Percentiles rank a stretch among this genome's conserved stretches.
phyloP scores from a whole-genome alignment of 257 asterid species.

The Solanum corneliomulleri region DNA sequence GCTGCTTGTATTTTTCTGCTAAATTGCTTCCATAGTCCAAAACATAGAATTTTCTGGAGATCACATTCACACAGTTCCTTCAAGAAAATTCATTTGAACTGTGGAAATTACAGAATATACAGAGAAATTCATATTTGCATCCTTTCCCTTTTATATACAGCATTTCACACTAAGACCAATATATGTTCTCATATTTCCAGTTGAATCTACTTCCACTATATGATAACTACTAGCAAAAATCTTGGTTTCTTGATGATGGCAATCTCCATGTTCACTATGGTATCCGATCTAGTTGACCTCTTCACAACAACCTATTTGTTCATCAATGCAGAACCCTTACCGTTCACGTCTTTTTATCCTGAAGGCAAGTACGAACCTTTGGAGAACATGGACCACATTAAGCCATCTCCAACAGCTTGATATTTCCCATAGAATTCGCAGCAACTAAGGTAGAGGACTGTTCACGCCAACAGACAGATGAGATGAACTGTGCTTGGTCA shows the following conservation, averaged over 20 bases:
- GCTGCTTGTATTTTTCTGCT: not conserved
- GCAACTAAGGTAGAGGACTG: constrained; percentile 85
- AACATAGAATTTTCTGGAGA: not conserved
- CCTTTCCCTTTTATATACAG: constrained; percentile 13
- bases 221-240: constrained; percentile 6
- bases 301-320: not conserved
- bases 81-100: not conserved
- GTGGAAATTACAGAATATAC: not conserved
- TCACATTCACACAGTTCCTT: not conserved
- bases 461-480: constrained; percentile 94
- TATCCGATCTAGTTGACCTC: not conserved
- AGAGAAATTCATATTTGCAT: constrained; percentile 2
- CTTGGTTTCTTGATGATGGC: not conserved
- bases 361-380: not conserved
- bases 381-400: constrained; percentile 7
- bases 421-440: constrained; percentile 88
- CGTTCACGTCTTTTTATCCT: not conserved
- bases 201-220: not conserved
- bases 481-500: constrained; percentile 71
- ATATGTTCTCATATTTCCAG: constrained; percentile 1
- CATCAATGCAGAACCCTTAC: not conserved
- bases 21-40: not conserved
- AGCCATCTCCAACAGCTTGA: constrained; percentile 90
- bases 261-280: not conserved
- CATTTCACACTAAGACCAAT: not conserved